Conservation (phyloP, 192 early-diverging fungal species). For the Gorgonomyces haynaldii region DNA sequence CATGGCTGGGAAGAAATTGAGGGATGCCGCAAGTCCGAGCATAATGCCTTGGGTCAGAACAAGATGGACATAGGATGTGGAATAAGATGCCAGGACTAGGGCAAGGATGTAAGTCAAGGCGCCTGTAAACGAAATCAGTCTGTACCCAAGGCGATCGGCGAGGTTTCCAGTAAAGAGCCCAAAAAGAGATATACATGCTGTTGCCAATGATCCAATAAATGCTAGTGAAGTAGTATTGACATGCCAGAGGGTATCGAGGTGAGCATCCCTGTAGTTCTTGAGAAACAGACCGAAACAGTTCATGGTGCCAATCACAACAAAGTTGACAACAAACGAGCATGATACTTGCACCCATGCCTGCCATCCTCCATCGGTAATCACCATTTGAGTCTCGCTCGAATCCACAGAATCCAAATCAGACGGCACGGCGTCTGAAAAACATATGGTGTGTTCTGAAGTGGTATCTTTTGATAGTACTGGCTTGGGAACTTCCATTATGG, state of each 20-base stretch:
- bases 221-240: slow-evolving; percentile 17
- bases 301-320: slow-evolving; percentile 27
- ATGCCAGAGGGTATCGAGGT: too few relatives aligned
- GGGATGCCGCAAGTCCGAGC: slow-evolving; percentile 56
- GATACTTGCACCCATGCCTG: slow-evolving; percentile 33
- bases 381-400: too few relatives aligned
- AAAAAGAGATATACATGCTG: slow-evolving; percentile 18
- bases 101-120: slow-evolving; percentile 25
- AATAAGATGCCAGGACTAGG: slow-evolving; percentile 35
- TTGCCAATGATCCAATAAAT: slow-evolving; percentile 18
- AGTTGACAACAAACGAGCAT: slow-evolving; percentile 28
- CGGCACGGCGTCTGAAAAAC: too few relatives aligned
- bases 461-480: too few relatives aligned
- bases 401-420: too few relatives aligned
- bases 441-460: too few relatives aligned
- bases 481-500: too few relatives aligned
- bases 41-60: slow-evolving; percentile 62
- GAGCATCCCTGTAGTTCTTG: slow-evolving; percentile 25
- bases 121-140: slow-evolving; percentile 33
- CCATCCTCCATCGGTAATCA: slow-evolving; percentile 34
- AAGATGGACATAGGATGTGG: slow-evolving; percentile 53
- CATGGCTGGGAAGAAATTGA: slow-evolving; percentile 55
- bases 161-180: slow-evolving; percentile 17
- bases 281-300: slow-evolving; percentile 34
- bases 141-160: slow-evolving; percentile 35